A percentile compares a stretch with the other conserved stretches of the same genome.
phyloP scores from a whole-genome alignment of 129 eudicot genomes.

The Helianthus tuberosus region DNA sequence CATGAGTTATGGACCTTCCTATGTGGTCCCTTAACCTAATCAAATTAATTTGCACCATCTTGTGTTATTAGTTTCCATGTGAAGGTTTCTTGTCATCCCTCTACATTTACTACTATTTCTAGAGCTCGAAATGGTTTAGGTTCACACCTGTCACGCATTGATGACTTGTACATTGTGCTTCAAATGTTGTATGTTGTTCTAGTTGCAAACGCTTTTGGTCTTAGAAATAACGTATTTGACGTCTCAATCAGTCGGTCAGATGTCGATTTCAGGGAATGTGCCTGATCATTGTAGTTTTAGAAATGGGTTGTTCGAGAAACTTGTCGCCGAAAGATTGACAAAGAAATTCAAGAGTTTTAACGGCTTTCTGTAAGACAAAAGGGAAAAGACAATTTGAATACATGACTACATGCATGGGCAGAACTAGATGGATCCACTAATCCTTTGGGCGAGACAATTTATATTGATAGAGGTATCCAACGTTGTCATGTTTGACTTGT shows the following conservation, averaged over 20 bases:
- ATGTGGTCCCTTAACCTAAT: slow-evolving; percentile 44
- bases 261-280: slow-evolving; percentile 24
- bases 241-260: slow-evolving; percentile 25
- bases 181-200: neutral
- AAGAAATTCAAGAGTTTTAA: neutral
- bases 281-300: slow-evolving; percentile 29
- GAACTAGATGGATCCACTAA: neutral
- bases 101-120: slow-evolving; percentile 17
- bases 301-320: slow-evolving; percentile 14
- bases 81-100: slow-evolving; percentile 40
- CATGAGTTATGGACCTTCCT: slow-evolving; percentile 42
- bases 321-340: neutral
- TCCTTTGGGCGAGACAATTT: no score
- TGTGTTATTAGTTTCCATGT: slow-evolving; percentile 42
- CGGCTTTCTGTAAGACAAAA: neutral
- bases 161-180: neutral
- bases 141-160: neutral
- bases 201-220: neutral
- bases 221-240: neutral
- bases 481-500: no score
- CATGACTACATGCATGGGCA: neutral
- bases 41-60: slow-evolving; percentile 32
- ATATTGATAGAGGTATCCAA: no score
- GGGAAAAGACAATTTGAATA: slow-evolving; percentile 1
- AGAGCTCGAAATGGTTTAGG: neutral